phyloP scores from a whole-genome alignment of 1,284 basidiomycete species.

The Sutorius eximius region DNA sequence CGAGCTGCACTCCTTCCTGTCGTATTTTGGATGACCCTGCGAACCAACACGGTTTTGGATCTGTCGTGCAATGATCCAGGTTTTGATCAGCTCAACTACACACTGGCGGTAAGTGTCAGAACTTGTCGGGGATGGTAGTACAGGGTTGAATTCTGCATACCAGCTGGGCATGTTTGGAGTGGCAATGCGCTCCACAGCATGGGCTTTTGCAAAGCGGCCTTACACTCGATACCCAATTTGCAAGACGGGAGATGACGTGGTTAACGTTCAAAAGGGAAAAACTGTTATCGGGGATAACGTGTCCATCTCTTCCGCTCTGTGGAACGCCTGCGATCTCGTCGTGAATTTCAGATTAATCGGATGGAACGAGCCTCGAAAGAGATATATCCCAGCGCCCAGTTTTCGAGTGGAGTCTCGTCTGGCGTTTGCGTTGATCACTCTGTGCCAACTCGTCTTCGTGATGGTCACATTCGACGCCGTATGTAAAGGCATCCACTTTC shows the following conservation, averaged over 20 bases:
- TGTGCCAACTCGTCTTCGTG: conserved; percentile 12
- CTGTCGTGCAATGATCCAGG: conserved; percentile 19
- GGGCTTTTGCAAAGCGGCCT: conserved; percentile 17
- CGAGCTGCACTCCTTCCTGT: conserved; percentile 28
- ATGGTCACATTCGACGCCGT: conserved; percentile 11
- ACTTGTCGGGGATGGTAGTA: too few relatives aligned
- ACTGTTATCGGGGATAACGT: not conserved
- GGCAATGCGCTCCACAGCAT: conserved; percentile 27
- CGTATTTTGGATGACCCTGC: conserved; percentile 17
- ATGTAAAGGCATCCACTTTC: not conserved
- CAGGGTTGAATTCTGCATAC: not conserved
- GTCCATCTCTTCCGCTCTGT: conserved; percentile 18
- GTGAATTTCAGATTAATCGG: conserved; percentile 30
- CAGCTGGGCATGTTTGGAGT: conserved; percentile 29
- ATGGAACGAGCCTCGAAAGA: conserved; percentile 22
- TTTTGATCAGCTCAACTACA: conserved; percentile 26
- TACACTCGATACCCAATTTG: conserved; percentile 18
- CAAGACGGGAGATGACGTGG: not conserved
- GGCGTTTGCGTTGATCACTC: conserved; percentile 19
- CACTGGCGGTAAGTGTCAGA: conserved; percentile 19
- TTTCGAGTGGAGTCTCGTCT: conserved; percentile 21
- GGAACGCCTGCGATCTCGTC: conserved; percentile 31
- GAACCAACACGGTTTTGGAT: conserved; percentile 20
- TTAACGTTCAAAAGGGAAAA: not conserved
- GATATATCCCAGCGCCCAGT: conserved; percentile 10